Base-by-base conservation (phyloP, 805 yeast species). In the Candida arabinofermentans region DNA sequence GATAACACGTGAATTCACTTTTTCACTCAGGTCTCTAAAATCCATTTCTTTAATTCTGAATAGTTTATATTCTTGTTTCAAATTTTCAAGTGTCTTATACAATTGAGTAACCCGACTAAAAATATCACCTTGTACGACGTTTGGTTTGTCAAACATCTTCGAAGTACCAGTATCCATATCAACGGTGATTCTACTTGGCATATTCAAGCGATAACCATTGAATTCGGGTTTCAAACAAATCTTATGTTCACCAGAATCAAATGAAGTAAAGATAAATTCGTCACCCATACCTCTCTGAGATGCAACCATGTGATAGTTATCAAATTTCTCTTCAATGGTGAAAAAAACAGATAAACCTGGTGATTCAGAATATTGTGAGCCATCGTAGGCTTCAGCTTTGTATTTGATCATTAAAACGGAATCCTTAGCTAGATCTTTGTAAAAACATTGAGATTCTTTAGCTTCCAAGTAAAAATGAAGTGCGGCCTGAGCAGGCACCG, bases 191-290 rank as follows among this genome's bases (percentile, higher is more conserved):
- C 81, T 72, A 43, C 81, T 77, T 43, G 67, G 69, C 50, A 71
- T 69, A 55, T 76, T 75, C 44, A 77, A 70, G 16, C 62, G 52
- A 47, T 58, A 58, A 6, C 63, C 62, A 8, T 42, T 46, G 14
- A 51, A 37, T 36, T 51, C 49, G 22, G 80, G 79, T 18, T 65
- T 66, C 52, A 89, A 67, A 66, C 97, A 89, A 54, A 90, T 73
- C 54, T 74, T 73, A 70, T 89, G 96, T 60, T 86, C 95, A 29
- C 96, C 96, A 9, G 83, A 69, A 40, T 85, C 96, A 35, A 79
- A 66, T 1, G 96, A 85, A 10, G 90, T 83, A 69, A 86, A 89
- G 24, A 89, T 74, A 62, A 87, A 85, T 47, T 81, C 82, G 30
- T 61, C 64, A 10, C 86, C 67, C 2, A 72, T 50, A 22, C 81